These are phyloP conservation scores for Isoetes taiwanensis DNA, from an alignment of 75 land plant genomes.

Conservation along the genomic window DNA sequence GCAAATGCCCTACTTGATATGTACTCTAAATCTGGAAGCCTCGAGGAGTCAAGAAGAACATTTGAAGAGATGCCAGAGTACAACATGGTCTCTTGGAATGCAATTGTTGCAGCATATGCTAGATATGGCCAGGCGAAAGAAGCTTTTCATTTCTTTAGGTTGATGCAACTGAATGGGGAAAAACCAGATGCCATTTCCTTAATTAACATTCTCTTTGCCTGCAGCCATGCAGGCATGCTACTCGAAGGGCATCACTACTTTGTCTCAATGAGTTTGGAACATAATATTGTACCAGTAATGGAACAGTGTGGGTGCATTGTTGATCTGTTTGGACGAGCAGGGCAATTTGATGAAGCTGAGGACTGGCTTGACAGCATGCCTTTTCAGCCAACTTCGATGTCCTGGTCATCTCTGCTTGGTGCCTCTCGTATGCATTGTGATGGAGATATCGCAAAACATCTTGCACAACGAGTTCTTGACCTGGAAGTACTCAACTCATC, in stretches of 20 bases:
- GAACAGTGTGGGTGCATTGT: conserved; percentile 56
- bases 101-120: conserved; percentile 33
- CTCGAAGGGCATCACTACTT: background rate
- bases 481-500: conserved; percentile 46
- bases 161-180: background rate
- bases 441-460: conserved; percentile 38
- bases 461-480: conserved; percentile 39
- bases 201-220: background rate
- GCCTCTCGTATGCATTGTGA: conserved; percentile 43
- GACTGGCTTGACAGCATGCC: conserved; percentile 33
- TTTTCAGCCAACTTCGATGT: conserved; percentile 23
- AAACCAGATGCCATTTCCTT: background rate
- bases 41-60: too few relatives aligned
- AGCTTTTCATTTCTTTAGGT: background rate
- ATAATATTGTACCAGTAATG: conserved; percentile 15
- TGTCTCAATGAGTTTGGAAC: background rate
- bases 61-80: background rate
- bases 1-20: too few relatives aligned
- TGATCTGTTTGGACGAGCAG: conserved; percentile 54
- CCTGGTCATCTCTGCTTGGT: conserved; percentile 41
- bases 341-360: conserved; percentile 34
- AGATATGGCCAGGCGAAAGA: too few relatives aligned
- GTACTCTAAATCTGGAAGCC: too few relatives aligned
- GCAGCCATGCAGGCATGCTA: conserved; percentile 5
- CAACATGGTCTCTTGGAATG: conserved; percentile 13